Percentiles rank a stretch among this genome's conserved stretches.
Evolutionary conservation across 768 basidiomycete species (phyloP).

Genomic region (Leccinum fibrillosum): DNA sequence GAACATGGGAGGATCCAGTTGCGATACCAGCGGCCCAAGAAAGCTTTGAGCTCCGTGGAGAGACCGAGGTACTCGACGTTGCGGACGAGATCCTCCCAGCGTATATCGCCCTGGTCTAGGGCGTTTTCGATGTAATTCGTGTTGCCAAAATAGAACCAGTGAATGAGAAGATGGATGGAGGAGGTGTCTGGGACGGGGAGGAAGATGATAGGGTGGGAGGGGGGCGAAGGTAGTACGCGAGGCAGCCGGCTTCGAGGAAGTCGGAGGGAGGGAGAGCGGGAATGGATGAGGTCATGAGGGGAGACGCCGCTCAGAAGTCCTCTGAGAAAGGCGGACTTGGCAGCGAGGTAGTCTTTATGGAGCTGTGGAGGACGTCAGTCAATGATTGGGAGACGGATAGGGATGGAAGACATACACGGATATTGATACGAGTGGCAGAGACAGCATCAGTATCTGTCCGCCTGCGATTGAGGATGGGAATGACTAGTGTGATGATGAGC

Average conservation of each 20-base stretch:
- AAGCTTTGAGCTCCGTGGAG: conserved; percentile 69
- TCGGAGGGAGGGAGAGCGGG: conserved; percentile 11
- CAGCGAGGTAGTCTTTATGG: conserved; percentile 79
- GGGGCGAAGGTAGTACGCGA: conserved; percentile 57
- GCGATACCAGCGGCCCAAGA: conserved; percentile 73
- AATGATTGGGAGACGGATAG: not conserved
- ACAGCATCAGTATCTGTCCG: conserved; percentile 35
- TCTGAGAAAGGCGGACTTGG: conserved; percentile 73
- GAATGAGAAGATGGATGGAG: conserved; percentile 68
- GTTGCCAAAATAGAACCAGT: conserved; percentile 82
- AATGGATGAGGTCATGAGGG: conserved; percentile 52
- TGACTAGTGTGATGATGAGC: conserved; percentile 29
- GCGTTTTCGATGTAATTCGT: conserved; percentile 62
- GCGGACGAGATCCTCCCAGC: conserved; percentile 84
- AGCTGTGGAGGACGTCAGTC: conserved; percentile 42
- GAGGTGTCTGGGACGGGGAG: conserved; percentile 73
- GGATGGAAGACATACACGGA: conserved; percentile 49
- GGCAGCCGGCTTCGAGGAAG: conserved; percentile 56
- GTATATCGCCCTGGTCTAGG: conserved; percentile 59
- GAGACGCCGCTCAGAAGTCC: conserved; percentile 68
- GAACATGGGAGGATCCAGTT: conserved; percentile 51
- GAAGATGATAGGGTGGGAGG: conserved; percentile 65
- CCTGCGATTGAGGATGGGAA: conserved; percentile 41
- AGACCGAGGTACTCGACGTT: conserved; percentile 89
- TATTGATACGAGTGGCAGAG: conserved; percentile 52